Conservation (phyloP, 768 basidiomycete species). For the Mycena maculata region DNA sequence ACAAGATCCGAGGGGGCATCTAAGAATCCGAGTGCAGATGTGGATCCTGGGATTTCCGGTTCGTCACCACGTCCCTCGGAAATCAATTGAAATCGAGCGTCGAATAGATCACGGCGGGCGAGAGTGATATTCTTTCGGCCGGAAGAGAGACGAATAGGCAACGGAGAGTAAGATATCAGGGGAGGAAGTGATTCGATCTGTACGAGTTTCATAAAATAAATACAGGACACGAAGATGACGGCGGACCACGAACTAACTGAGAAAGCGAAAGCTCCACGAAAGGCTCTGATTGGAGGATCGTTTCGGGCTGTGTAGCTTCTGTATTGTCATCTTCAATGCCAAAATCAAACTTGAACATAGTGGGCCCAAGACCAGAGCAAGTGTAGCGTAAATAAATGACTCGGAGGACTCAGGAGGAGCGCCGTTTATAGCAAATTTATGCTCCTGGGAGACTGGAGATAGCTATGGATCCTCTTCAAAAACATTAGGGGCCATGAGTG, state of each 20-base stretch:
- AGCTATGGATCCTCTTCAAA: no score
- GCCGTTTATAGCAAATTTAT: no score
- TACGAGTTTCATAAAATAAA: constrained; percentile 28
- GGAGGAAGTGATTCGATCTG: constrained; percentile 79
- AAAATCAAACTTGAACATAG: constrained; percentile 36
- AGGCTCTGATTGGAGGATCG: constrained; percentile 13
- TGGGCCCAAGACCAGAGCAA: no score
- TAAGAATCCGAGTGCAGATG: constrained; percentile 76
- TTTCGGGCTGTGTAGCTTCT: background rate
- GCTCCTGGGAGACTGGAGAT: no score
- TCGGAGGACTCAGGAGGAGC: no score
- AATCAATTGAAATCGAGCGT: constrained; percentile 95
- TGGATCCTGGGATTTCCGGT: constrained; percentile 40
- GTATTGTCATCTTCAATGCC: constrained; percentile 20
- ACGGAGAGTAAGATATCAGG: constrained; percentile 83
- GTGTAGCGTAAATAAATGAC: no score
- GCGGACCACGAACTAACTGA: constrained; percentile 47
- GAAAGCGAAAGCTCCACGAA: constrained; percentile 25
- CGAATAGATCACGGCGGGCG: constrained; percentile 89
- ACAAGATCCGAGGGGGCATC: constrained; percentile 91
- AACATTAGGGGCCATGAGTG: no score
- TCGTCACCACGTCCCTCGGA: constrained; percentile 56
- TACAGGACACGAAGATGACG: constrained; percentile 26
- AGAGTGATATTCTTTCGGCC: constrained; percentile 54
- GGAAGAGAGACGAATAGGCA: constrained; percentile 61